A percentile compares a stretch with the other conserved stretches of the same genome.
These are phyloP conservation scores for Aphanomyces euteiches DNA, from an alignment of 352 stramenopile species.

Conservation along the genomic window DNA sequence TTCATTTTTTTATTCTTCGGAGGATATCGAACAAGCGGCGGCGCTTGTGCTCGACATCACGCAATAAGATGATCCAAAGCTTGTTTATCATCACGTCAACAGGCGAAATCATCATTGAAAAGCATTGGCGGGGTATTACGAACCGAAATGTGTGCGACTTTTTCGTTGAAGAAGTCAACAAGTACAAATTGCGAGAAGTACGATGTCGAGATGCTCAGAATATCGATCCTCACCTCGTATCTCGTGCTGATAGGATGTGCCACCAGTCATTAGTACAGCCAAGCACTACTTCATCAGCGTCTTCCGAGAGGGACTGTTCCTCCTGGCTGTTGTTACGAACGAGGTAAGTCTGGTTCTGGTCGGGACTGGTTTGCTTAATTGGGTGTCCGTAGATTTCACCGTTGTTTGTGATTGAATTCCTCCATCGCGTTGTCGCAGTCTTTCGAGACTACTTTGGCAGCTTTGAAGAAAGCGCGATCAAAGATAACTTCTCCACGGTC, in stretches of 20 bases:
- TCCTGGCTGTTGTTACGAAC: constrained; percentile 91
- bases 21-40: constrained; percentile 5
- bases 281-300: constrained; percentile 91
- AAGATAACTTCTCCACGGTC: constrained; percentile 97
- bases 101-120: constrained; percentile 97
- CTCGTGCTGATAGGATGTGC: constrained; percentile 50
- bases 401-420: constrained; percentile 94
- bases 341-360: constrained; percentile 63
- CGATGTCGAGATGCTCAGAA: background rate
- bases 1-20: background rate
- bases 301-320: constrained; percentile 92
- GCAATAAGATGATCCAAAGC: constrained; percentile 91
- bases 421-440: constrained; percentile 94
- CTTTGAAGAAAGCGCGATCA: constrained; percentile 95
- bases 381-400: constrained; percentile 53
- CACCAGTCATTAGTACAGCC: constrained; percentile 81
- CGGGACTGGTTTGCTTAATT: background rate
- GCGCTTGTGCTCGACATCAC: background rate
- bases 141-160: constrained; percentile 95
- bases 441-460: constrained; percentile 97
- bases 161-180: constrained; percentile 97
- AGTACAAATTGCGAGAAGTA: constrained; percentile 72
- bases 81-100: constrained; percentile 96
- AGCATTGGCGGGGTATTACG: constrained; percentile 95
- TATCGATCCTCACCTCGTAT: background rate